Evolutionary conservation across 139 green algal genomes (phyloP).

Genomic region (Axilococcus clingmanii): DNA sequence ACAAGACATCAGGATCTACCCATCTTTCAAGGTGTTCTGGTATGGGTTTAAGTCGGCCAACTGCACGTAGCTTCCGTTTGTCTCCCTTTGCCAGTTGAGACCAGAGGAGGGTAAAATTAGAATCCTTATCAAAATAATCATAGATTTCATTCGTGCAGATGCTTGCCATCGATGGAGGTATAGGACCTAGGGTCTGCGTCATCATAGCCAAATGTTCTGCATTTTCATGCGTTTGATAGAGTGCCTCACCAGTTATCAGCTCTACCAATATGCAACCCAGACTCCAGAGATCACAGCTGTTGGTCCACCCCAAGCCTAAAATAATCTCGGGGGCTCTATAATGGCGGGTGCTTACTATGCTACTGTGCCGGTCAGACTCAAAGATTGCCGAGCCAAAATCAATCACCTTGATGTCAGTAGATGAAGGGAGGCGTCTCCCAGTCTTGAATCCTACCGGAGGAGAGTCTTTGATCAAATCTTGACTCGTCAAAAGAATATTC

Average conservation of each 20-base stretch:
- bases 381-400: conserved; percentile 97
- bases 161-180: conserved; percentile 42
- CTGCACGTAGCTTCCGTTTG: conserved; percentile 65
- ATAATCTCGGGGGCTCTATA: conserved; percentile 97
- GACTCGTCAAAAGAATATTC: conserved; percentile 84
- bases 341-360: conserved; percentile 77
- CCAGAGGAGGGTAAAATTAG: conserved; percentile 3
- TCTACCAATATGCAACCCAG: conserved; percentile 95
- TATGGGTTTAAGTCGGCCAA: conserved; percentile 34
- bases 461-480: background rate
- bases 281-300: conserved; percentile 90
- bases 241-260: conserved; percentile 77
- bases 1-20: conserved; percentile 12
- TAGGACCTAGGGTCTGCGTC: conserved; percentile 72
- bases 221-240: conserved; percentile 98
- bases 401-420: conserved; percentile 71
- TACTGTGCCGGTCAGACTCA: conserved; percentile 82
- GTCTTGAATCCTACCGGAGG: background rate
- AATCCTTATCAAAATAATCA: conserved; percentile 1
- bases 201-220: conserved; percentile 99
- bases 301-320: conserved; percentile 86
- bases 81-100: too few species aligned
- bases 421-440: conserved; percentile 42
- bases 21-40: conserved; percentile 11
- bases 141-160: background rate